These are phyloP conservation scores for Fraxinus angustifolia DNA, from an alignment of 305 asterid genomes.

Conservation along the genomic window DNA sequence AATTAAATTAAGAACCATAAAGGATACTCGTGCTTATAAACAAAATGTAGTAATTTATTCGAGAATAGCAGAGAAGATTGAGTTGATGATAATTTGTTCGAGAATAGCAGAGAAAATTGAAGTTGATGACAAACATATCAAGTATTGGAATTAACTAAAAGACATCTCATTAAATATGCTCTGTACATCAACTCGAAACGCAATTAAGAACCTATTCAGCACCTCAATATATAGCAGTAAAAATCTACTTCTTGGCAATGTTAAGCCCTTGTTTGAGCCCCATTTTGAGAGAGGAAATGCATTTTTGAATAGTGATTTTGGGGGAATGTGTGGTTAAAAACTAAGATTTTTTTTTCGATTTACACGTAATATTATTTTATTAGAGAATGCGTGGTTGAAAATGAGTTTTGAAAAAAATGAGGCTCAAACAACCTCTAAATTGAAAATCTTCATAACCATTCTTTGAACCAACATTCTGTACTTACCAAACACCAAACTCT, in stretches of 20 bases:
- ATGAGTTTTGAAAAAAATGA: not conserved
- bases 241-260: not conserved
- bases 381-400: not conserved
- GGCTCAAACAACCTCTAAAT: not conserved
- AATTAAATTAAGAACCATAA: conserved; percentile 9
- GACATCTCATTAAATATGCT: conserved; percentile 3
- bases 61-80: not conserved
- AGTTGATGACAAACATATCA: not conserved
- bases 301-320: not conserved
- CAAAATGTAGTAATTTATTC: not conserved
- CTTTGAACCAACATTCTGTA: not conserved
- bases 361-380: not conserved
- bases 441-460: not conserved
- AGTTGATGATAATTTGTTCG: not conserved
- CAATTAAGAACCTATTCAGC: not conserved
- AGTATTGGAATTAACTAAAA: not conserved
- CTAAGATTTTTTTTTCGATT: not conserved
- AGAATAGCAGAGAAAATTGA: not conserved
- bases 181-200: conserved; percentile 1
- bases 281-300: not conserved
- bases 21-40: not conserved
- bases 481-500: not conserved
- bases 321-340: not conserved
- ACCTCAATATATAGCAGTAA: not conserved
- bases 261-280: not conserved